phyloP scores from a whole-genome alignment of 2,329 filamentous ascomycete species.

The Penicillium janthinellum region DNA sequence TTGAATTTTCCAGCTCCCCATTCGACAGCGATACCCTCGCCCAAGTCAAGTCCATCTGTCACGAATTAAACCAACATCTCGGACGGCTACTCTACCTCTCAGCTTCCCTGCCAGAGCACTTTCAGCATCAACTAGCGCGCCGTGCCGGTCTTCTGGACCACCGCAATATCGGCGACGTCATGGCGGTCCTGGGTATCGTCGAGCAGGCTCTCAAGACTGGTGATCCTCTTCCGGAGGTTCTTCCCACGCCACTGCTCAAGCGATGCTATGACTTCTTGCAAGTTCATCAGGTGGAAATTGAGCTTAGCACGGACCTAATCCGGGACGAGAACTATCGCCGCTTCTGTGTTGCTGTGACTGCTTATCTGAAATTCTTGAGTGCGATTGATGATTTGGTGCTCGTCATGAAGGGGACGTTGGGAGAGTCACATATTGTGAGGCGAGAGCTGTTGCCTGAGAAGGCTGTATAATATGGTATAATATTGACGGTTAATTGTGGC shows the following conservation, averaged over 20 bases:
- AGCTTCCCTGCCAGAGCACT: slow-evolving; percentile 37
- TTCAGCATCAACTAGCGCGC: slow-evolving; percentile 45
- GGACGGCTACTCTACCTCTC: slow-evolving; percentile 40
- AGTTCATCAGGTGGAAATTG: slow-evolving; percentile 22
- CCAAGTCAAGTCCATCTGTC: slow-evolving; percentile 36
- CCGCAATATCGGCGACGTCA: slow-evolving; percentile 51
- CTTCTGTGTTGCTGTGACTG: slow-evolving; percentile 51
- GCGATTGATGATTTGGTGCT: slow-evolving; percentile 50
- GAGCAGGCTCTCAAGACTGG: slow-evolving; percentile 53
- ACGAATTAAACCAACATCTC: slow-evolving; percentile 38
- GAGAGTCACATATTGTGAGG: slow-evolving; percentile 44
- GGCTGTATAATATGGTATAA: slow-evolving; percentile 2
- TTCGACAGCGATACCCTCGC: slow-evolving; percentile 40
- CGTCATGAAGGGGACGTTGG: slow-evolving; percentile 48
- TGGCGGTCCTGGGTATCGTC: slow-evolving; percentile 53
- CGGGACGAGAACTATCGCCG: slow-evolving; percentile 48
- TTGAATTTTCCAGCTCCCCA: slow-evolving; percentile 44
- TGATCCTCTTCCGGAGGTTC: slow-evolving; percentile 50
- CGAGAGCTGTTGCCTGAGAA: slow-evolving; percentile 20
- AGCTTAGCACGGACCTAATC: slow-evolving; percentile 38
- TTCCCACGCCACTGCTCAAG: slow-evolving; percentile 52
- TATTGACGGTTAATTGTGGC: too few relatives aligned
- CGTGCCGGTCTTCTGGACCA: slow-evolving; percentile 48
- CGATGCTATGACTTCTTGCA: slow-evolving; percentile 35
- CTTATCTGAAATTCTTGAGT: slow-evolving; percentile 49